Evolutionary conservation across 305 asterid genomes (phyloP).

Genomic region (Rubia balearica): DNA sequence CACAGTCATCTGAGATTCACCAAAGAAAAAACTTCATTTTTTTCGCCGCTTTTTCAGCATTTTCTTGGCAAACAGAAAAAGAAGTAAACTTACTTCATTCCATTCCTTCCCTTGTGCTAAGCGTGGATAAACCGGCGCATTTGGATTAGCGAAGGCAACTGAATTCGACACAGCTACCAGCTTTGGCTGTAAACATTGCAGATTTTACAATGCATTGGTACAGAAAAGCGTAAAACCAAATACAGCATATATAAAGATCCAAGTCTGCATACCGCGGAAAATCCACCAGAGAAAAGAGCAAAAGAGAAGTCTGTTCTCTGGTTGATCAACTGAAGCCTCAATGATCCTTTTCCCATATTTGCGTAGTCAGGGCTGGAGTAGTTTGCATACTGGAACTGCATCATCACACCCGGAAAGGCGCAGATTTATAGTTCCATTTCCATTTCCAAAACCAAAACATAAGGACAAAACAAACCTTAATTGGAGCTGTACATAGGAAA

Average conservation of each 20-base stretch:
- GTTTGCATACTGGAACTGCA: conserved; percentile 82
- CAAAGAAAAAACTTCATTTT: neutral
- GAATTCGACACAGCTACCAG: conserved; percentile 63
- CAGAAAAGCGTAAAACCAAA: neutral
- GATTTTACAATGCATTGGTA: neutral
- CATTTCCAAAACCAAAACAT: neutral
- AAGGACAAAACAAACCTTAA: conserved; percentile 47
- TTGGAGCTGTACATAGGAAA: conserved; percentile 71
- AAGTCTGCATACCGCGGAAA: conserved; percentile 37
- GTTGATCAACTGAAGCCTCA: conserved; percentile 79
- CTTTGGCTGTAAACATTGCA: conserved; percentile 48
- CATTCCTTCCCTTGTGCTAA: conserved; percentile 83
- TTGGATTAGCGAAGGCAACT: conserved; percentile 62
- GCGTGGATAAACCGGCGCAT: conserved; percentile 87
- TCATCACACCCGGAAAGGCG: conserved; percentile 18
- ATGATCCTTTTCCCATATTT: conserved; percentile 58
- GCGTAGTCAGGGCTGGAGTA: conserved; percentile 49
- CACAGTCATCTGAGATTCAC: conserved; percentile 59
- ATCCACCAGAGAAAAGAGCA: conserved; percentile 77
- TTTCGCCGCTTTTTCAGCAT: neutral
- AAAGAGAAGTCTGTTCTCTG: conserved; percentile 82
- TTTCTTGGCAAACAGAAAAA: neutral
- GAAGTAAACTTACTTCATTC: conserved; percentile 60
- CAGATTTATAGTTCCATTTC: neutral
- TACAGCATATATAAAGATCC: conserved; percentile 3